Base-by-base conservation (phyloP, 2,329 filamentous ascomycete genomes). In the Aspergillus costaricaensis region DNA sequence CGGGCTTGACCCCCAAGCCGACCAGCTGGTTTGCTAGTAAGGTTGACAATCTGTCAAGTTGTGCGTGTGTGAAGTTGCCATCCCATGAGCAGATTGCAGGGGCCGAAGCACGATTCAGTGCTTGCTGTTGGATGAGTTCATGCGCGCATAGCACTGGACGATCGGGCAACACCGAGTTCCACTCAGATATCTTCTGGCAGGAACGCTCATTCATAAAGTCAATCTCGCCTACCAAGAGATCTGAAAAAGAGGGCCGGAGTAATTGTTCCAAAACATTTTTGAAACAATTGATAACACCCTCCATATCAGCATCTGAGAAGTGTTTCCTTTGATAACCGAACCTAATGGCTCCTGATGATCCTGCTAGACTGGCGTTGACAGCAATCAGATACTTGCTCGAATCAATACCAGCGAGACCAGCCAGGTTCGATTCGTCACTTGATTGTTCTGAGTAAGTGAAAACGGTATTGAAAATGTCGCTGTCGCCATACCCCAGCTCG, bases 321-420 rank as follows among this genome's bases (percentile, higher is more conserved):
- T 81, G 74, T 44, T 80, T 77, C 0, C 81, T 79, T n/a, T 85
- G 79, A 3, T 77, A 74, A 36, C 81, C 81, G 21, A 89, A 78
- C 56, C 85, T 81, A 2, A 76, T 70, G 21, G 88, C 75, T 3
- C 83, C 82, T 5, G 64, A 63, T 7, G 65, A 57, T 9, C 64
- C 59, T 15, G 68, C 70, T 6, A 71, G 65, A n/a, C 67, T 66
- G 2, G 71, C 70, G 25, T 71, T 67, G 9, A 76, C 64, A 6
- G 64, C 56, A 17, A 76, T 66, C n/a, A 71, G 65, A 32, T 69
- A 72, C 17, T 62, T 47, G 17, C 58, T 66, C 4, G 51, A 6
- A 15, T 54, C 41, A 1, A 53, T n/a, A 17, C 50, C 10, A 19
- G 60, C 59, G 19, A 56, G 59, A 8, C 52, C 21, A 7, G 60